Evolutionary conservation across 83 land plant genomes (phyloP).

Genomic region (Thuja plicata): DNA sequence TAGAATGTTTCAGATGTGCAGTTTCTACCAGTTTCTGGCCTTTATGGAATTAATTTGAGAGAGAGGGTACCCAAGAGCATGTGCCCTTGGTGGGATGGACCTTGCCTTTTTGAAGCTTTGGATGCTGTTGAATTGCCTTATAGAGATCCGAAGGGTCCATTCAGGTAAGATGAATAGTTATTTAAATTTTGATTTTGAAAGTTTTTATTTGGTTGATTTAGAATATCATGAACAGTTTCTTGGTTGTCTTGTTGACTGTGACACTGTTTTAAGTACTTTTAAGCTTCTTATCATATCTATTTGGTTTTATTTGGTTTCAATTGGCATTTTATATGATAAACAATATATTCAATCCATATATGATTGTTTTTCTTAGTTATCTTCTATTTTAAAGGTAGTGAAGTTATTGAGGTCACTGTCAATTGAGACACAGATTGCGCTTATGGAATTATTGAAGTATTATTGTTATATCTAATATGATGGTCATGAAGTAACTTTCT

Average conservation of each 20-base stretch:
- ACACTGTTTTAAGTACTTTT: neutral
- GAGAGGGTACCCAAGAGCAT: constrained; percentile 49
- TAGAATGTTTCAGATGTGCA: constrained; percentile 69
- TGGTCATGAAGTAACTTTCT: too few relatives aligned
- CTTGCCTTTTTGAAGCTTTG: constrained; percentile 89
- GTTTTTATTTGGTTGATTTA: neutral
- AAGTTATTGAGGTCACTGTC: too few relatives aligned
- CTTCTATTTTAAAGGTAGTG: neutral
- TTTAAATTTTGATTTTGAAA: neutral
- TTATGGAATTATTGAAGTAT: too few relatives aligned
- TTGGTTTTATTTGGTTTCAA: neutral
- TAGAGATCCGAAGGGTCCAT: constrained; percentile 84
- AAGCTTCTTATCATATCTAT: neutral
- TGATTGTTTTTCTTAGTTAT: neutral
- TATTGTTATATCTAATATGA: too few relatives aligned
- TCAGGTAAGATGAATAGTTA: constrained; percentile 49
- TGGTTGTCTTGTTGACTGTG: neutral
- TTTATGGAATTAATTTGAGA: constrained; percentile 75
- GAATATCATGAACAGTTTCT: neutral
- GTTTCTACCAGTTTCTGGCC: constrained; percentile 91
- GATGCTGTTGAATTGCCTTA: constrained; percentile 82
- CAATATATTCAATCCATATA: neutral
- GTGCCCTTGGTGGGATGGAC: constrained; percentile 94
- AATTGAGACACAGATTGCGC: too few relatives aligned
- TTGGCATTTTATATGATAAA: neutral